Evolutionary conservation across 345 rosid species (phyloP).

Genomic region (Noccaea bulbosa): DNA sequence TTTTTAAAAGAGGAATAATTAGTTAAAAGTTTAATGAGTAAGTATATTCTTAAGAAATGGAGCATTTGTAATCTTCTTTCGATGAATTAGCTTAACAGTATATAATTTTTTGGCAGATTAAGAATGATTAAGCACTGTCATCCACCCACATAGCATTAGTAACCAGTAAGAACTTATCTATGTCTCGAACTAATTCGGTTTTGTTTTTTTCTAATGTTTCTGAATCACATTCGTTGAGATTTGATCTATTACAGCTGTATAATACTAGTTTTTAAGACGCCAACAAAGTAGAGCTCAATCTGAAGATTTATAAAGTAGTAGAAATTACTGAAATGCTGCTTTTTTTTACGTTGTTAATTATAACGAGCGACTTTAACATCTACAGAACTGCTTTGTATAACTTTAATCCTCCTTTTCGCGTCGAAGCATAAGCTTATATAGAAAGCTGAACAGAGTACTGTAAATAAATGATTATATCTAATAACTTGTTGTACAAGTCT

Average conservation of each 20-base stretch:
- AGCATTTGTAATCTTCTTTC: slow-evolving; percentile 24
- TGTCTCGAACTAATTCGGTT: slow-evolving; percentile 1
- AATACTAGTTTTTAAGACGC: neutral
- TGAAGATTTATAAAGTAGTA: slow-evolving; percentile 1
- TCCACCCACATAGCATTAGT: slow-evolving; percentile 15
- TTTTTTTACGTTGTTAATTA: neutral
- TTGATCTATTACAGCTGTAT: slow-evolving; percentile 13
- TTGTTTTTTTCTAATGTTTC: neutral
- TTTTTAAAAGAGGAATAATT: slow-evolving; percentile 24
- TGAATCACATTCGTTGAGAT: slow-evolving; percentile 21
- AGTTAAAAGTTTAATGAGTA: slow-evolving; percentile 12
- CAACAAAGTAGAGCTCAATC: slow-evolving; percentile 22
- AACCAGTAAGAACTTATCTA: slow-evolving; percentile 2
- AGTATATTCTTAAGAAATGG: slow-evolving; percentile 1
- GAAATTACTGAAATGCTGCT: neutral
- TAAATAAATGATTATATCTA: neutral
- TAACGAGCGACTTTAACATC: slow-evolving; percentile 12
- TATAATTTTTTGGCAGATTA: slow-evolving; percentile 17
- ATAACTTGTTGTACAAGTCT: slow-evolving; percentile 26
- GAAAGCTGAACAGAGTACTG: neutral
- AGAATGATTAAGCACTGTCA: slow-evolving; percentile 35
- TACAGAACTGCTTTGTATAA: neutral
- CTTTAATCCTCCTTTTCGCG: neutral
- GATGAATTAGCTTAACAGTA: slow-evolving; percentile 20
- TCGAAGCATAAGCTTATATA: slow-evolving; percentile 4